Base-by-base conservation (phyloP, 2,329 filamentous ascomycete genomes). In the Furcasterigmium furcatum region DNA sequence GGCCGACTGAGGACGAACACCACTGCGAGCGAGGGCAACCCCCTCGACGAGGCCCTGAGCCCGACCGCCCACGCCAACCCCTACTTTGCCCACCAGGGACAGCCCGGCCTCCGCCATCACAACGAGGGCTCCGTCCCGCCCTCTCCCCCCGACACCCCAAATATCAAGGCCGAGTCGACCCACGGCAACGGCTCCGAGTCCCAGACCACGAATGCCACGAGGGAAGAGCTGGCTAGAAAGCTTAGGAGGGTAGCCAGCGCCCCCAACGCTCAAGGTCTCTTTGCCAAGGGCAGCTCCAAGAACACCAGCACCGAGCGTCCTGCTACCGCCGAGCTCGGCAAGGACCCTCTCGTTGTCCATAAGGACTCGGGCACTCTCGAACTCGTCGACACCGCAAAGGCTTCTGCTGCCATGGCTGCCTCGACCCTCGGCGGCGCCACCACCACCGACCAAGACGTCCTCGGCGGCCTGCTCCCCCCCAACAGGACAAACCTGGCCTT, bases 21-120 rank as follows among this genome's bases (percentile, higher is more conserved):
- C 21, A 88, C 95, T 46, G 89, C 89, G 55, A 96, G 91, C 68
- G 92, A 96, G 69, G 91, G 91, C 56, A 91, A 96, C 62, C 82
- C 86, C 47, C 78, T 96, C 53, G 92, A 96, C 56, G 91, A 96
- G 66, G 76, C 82, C 50, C 77, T 95, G 59, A 96, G 91, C 61
- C 94, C 94, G 21, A 97, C 91, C 5, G 92, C 91, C 43, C 84
- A 92, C 61, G 92, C 91, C 53, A 99, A 99, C 65, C 94, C 94
- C 16, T 99, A 99, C 70, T 99, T 97, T 67, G 88, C 85, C 55
- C 94, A 97, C 64, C 94, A 99, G 70, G 94, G 94, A 46, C 91
- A 91, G 57, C 94, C 94, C 4, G 88, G 89, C 53, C 75, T 97
- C 58, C 86, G 92, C 62, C 94, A 99, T 71, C 91, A 95, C 72